Base-by-base conservation (phyloP, 2,329 filamentous ascomycete species). In the Talaromyces sp. region DNA sequence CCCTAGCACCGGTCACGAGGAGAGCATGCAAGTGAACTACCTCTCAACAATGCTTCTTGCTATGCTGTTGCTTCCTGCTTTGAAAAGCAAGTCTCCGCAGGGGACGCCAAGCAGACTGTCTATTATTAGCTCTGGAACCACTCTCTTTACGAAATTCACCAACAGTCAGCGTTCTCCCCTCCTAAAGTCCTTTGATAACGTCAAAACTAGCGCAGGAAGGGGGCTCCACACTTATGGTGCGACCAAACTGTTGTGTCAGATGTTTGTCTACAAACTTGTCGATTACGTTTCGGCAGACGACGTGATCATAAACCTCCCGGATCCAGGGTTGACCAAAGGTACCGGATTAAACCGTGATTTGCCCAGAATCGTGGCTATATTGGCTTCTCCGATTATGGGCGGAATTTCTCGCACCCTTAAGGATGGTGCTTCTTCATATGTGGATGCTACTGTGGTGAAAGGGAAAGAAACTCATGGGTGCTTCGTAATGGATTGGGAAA, bases 21-120 rank as follows among this genome's bases (percentile, higher is more conserved):
- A 78, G 54, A 80, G 77, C 1, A 63, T 87, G 10, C 84, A 87
- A 67, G 80, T 86, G 65, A 86, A 87, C 66, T 75, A 80, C 0
- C 71, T 87, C 2, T 83, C 82, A 3, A 87, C 82, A 0, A 75
- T 78, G 6, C 73, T 86, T 1, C 71, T 88, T 5, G 81, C 76
- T 0, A 64, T 86, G 3, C 67, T 85, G 2, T 73, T 87, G 6
- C 70, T 83, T 1, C 80, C 80, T 0, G 78, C 79, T 58, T 65
- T 83, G n/a, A 69, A 71, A 27, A 68, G 64, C 7, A 75, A 62
- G 32, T 58, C 58, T 27, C 51, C 60, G 7, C 26, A 19, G 2
- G 62, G 54, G 17, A 50, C 19, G 11, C 61, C 64, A 26, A 64
- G 59, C 6, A 62, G 64, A 21, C 35, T 67, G 26, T 62, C 60